Percentiles rank a stretch among this genome's conserved stretches.
These are phyloP conservation scores for Vitis labrusca DNA, from an alignment of 164 flowering plant genomes.

Conservation along the genomic window DNA sequence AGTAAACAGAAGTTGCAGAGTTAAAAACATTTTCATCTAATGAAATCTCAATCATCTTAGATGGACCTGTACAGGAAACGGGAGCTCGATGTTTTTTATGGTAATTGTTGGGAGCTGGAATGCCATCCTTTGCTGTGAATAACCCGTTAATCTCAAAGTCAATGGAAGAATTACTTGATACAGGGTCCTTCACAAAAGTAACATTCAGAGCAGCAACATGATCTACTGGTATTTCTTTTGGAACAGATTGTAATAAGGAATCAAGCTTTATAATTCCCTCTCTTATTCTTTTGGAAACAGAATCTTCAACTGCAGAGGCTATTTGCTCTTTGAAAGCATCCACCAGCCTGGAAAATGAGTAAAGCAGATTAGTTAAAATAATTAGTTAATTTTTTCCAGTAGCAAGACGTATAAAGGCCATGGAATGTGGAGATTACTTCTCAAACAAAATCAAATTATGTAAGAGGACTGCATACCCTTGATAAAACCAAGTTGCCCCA, in stretches of 20 bases:
- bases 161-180: conserved; percentile 56
- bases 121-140: conserved; percentile 36
- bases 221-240: conserved; percentile 65
- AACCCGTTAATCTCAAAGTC: conserved; percentile 78
- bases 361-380: conserved; percentile 2
- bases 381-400: not conserved
- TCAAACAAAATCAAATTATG: no score
- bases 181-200: conserved; percentile 60
- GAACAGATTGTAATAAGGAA: conserved; percentile 61
- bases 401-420: no score
- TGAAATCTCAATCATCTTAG: conserved; percentile 77
- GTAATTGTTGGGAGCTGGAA: conserved; percentile 11
- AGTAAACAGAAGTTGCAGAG: conserved; percentile 65
- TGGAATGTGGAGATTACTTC: not conserved
- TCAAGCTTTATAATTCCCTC: conserved; percentile 69
- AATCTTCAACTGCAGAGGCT: conserved; percentile 67
- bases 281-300: conserved; percentile 61
- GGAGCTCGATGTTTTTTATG: conserved; percentile 17
- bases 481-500: conserved; percentile 97
- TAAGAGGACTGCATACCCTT: conserved; percentile 56
- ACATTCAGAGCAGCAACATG: conserved; percentile 66
- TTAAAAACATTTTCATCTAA: conserved; percentile 71
- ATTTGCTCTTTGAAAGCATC: conserved; percentile 81
- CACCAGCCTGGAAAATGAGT: conserved; percentile 49
- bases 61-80: conserved; percentile 32